These are phyloP conservation scores for Penstemon newberryi DNA, from an alignment of 257 asterid species.

Conservation along the genomic window DNA sequence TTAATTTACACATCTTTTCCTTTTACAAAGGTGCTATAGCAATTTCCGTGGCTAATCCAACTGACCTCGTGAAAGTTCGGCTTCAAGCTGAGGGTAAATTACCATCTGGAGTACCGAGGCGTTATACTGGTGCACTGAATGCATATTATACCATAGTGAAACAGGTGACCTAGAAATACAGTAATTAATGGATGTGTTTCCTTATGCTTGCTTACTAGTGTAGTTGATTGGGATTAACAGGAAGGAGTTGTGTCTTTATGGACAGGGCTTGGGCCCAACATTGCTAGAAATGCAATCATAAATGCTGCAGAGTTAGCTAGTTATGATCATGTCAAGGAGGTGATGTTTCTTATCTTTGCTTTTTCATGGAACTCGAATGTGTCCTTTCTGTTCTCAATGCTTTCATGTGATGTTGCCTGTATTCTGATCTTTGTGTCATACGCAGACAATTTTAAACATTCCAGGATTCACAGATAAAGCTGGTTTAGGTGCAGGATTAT, in stretches of 20 bases:
- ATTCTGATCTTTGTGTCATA: conserved; percentile 33
- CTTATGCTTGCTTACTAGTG: conserved; percentile 31
- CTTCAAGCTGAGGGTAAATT: conserved; percentile 93
- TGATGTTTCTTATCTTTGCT: conserved; percentile 15
- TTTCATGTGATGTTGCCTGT: conserved; percentile 23
- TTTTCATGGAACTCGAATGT: conserved; percentile 19
- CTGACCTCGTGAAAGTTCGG: conserved; percentile 94
- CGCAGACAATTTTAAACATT: conserved; percentile 66
- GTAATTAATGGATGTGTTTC: conserved; percentile 22
- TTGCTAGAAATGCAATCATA: conserved; percentile 83
- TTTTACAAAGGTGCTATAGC: conserved; percentile 79
- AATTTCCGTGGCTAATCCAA: conserved; percentile 91
- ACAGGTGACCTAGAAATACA: conserved; percentile 54
- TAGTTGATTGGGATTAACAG: conserved; percentile 46
- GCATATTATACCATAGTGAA: conserved; percentile 73
- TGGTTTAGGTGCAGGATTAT: conserved; percentile 95
- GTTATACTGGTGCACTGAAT: conserved; percentile 80
- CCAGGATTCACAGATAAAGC: conserved; percentile 89
- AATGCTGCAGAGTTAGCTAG: conserved; percentile 98
- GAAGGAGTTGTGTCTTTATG: conserved; percentile 92
- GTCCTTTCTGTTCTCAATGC: conserved; percentile 1
- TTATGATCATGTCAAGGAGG: conserved; percentile 94
- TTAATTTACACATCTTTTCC: conserved; percentile 19
- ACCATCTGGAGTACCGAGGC: conserved; percentile 66
- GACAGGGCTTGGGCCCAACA: conserved; percentile 94